Conservation (phyloP, 305 asterid genomes). For the Petunia hybrid region DNA sequence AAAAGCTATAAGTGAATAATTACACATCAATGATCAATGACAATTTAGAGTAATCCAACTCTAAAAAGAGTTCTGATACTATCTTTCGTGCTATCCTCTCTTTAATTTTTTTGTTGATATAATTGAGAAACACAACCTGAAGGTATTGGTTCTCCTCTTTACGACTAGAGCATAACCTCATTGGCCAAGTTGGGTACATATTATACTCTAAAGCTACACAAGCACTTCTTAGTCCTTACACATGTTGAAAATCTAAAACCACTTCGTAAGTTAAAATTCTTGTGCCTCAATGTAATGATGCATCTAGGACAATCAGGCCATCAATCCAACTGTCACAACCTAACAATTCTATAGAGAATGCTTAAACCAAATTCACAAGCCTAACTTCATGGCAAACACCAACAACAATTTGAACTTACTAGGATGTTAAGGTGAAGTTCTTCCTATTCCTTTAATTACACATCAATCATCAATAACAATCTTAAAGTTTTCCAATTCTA, state of each 20-base stretch:
- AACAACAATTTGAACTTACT: neutral
- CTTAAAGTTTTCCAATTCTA: neutral
- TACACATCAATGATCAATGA: neutral
- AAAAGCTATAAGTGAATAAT: neutral
- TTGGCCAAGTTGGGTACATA: neutral
- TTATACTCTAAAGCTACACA: neutral
- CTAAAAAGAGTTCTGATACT: neutral
- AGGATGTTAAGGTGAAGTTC: neutral
- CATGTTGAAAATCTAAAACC: neutral
- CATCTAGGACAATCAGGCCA: neutral
- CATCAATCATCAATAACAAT: neutral
- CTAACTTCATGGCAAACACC: neutral
- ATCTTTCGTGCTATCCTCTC: too few relatives aligned
- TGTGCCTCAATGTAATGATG: neutral
- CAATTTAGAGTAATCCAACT: neutral
- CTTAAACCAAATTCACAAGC: neutral
- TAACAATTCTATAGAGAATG: neutral
- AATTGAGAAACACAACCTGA: neutral
- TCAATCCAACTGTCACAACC: neutral
- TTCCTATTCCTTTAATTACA: slow-evolving; percentile 4
- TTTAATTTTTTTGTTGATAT: neutral
- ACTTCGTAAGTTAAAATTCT: neutral
- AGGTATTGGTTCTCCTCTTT: neutral
- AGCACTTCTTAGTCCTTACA: neutral
- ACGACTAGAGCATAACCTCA: neutral